Conservation (phyloP, 805 yeast genomes). For the Candida hispaniensis region DNA sequence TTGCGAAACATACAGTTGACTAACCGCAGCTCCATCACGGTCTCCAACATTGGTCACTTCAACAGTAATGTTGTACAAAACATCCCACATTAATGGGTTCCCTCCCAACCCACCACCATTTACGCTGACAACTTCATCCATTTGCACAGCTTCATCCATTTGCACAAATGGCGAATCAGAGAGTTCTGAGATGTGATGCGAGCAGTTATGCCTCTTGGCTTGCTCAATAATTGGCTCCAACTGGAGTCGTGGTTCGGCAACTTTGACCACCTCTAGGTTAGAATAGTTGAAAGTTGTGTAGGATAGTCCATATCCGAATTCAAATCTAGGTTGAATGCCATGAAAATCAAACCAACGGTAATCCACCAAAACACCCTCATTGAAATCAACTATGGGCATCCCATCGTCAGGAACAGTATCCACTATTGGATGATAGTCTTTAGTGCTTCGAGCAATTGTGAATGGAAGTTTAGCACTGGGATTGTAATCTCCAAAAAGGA, state of each 20-base stretch:
- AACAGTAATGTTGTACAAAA: conserved; percentile 37
- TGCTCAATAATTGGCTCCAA: conserved; percentile 35
- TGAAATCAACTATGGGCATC: conserved; percentile 29
- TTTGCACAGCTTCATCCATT: conserved; percentile 39
- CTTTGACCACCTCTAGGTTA: conserved; percentile 30
- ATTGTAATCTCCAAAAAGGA: conserved; percentile 48
- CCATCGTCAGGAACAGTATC: conserved; percentile 32
- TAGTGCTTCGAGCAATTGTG: conserved; percentile 45
- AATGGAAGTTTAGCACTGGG: conserved; percentile 58
- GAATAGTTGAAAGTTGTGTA: conserved; percentile 36
- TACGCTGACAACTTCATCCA: too few relatives aligned
- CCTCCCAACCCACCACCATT: conserved; percentile 44
- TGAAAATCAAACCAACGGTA: conserved; percentile 49
- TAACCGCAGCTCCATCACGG: conserved; percentile 38
- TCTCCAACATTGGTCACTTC: conserved; percentile 40
- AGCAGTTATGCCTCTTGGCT: too few relatives aligned
- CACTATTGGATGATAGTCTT: conserved; percentile 39
- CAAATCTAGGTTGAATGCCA: conserved; percentile 45
- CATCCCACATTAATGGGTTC: conserved; percentile 49
- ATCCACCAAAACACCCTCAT: conserved; percentile 41
- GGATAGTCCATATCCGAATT: conserved; percentile 53
- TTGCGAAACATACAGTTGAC: conserved; percentile 44
- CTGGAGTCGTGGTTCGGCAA: conserved; percentile 26
- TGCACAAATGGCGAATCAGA: too few relatives aligned
- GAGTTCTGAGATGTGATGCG: too few relatives aligned